These are phyloP conservation scores for Teratosphaeria pseudoeucalypti DNA, from an alignment of 2,329 filamentous ascomycete species.

Conservation along the genomic window DNA sequence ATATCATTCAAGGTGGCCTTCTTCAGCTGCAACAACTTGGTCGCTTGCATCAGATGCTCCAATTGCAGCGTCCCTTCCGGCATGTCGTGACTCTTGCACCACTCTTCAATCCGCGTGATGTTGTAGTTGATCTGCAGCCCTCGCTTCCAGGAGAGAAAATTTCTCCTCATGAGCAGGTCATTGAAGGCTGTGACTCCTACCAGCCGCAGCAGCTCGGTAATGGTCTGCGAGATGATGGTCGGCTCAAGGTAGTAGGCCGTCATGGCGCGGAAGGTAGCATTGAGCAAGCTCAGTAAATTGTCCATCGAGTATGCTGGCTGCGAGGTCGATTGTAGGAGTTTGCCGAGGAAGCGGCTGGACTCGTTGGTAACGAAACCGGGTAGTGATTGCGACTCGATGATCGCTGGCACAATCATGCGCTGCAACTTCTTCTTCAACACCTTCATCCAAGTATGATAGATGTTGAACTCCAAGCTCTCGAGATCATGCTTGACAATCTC, in stretches of 20 bases:
- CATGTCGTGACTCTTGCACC: constrained; percentile 99
- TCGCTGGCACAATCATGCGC: constrained; percentile 99
- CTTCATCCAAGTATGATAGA: constrained; percentile 99
- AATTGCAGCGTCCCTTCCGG: constrained; percentile 94
- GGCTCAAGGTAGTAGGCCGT: constrained; percentile 97
- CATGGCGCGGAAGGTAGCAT: constrained; percentile 97
- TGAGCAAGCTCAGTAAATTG: constrained; percentile 86
- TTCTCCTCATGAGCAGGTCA: constrained; percentile 90
- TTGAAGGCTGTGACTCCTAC: constrained; percentile 98
- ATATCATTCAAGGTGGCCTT: constrained; percentile 98
- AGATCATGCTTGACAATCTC: constrained; percentile 99
- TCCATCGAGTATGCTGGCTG: constrained; percentile 98
- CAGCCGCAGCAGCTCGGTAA: constrained; percentile 83
- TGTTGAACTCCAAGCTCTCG: constrained; percentile 98
- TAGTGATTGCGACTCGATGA: constrained; percentile 96
- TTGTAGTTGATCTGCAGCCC: constrained; percentile 99
- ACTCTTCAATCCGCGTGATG: constrained; percentile 97
- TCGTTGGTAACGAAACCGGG: constrained; percentile 98
- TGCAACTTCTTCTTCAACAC: constrained; percentile 97
- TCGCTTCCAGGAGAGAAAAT: constrained; percentile 98
- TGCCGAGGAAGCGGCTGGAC: constrained; percentile 95
- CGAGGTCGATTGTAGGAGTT: constrained; percentile 83
- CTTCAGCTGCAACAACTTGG: constrained; percentile 94
- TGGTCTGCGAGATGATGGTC: constrained; percentile 86
- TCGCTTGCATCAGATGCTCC: constrained; percentile 99